Percentiles rank a stretch among this genome's conserved stretches.
phyloP scores from a whole-genome alignment of 2,329 filamentous ascomycete species.

The Penicillium glabrum region DNA sequence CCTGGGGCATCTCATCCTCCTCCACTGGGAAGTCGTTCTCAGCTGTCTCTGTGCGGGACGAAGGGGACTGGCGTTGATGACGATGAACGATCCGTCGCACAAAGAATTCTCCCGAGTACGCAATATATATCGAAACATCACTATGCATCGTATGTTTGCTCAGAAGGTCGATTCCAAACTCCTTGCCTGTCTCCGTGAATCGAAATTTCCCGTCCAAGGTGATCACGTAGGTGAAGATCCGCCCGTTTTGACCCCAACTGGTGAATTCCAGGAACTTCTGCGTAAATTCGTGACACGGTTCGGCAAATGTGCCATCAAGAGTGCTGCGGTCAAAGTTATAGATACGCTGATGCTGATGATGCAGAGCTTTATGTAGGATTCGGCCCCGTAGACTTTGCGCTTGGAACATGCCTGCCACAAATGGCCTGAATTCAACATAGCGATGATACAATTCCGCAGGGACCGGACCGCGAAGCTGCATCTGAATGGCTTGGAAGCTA shows the following conservation, averaged over 20 bases:
- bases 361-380: slow-evolving; percentile 78
- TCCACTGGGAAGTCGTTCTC: slow-evolving; percentile 35
- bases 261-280: slow-evolving; percentile 81
- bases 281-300: slow-evolving; percentile 69
- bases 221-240: slow-evolving; percentile 88
- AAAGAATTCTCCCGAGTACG: slow-evolving; percentile 91
- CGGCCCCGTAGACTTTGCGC: slow-evolving; percentile 73
- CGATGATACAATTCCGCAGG: slow-evolving; percentile 81
- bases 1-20: slow-evolving; percentile 30
- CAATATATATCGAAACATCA: slow-evolving; percentile 86
- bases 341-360: slow-evolving; percentile 84
- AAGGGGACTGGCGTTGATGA: slow-evolving; percentile 30
- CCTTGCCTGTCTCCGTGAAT: slow-evolving; percentile 93
- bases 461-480: slow-evolving; percentile 82
- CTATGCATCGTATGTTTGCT: slow-evolving; percentile 98
- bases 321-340: slow-evolving; percentile 85
- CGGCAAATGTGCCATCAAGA: slow-evolving; percentile 66
- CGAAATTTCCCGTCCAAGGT: slow-evolving; percentile 83
- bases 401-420: slow-evolving; percentile 86
- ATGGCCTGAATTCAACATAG: slow-evolving; percentile 88
- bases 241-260: slow-evolving; percentile 80
- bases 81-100: slow-evolving; percentile 65
- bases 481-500: slow-evolving; percentile 89
- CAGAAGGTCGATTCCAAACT: slow-evolving; percentile 89
- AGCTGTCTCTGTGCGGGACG: slow-evolving; percentile 5